These are phyloP conservation scores for Phytophthora multivora DNA, from an alignment of 352 stramenopile species.

Conservation along the genomic window DNA sequence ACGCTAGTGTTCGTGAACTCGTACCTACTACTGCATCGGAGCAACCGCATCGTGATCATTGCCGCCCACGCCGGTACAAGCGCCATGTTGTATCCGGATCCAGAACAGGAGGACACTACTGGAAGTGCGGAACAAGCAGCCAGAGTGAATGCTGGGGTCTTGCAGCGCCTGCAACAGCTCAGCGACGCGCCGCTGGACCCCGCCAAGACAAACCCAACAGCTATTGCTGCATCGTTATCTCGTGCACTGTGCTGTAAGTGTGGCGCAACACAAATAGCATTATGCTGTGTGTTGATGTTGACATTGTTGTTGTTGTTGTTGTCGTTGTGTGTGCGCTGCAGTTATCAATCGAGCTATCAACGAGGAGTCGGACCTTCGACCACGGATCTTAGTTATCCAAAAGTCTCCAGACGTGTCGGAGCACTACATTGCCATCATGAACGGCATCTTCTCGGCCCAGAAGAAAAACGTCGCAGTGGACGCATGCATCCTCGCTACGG, in stretches of 20 bases:
- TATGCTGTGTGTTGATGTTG: background rate
- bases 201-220: slow-evolving; percentile 62
- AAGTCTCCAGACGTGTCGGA: slow-evolving; percentile 83
- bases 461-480: slow-evolving; percentile 87
- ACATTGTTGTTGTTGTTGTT: slow-evolving; percentile 1
- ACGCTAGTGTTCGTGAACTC: slow-evolving; percentile 87
- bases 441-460: slow-evolving; percentile 89
- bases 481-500: slow-evolving; percentile 70
- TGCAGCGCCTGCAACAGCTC: slow-evolving; percentile 69
- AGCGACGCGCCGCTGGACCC: slow-evolving; percentile 52
- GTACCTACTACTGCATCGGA: slow-evolving; percentile 86
- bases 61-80: slow-evolving; percentile 73
- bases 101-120: slow-evolving; percentile 64
- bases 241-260: slow-evolving; percentile 79
- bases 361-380: slow-evolving; percentile 72
- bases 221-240: slow-evolving; percentile 81
- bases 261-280: background rate
- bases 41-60: slow-evolving; percentile 86
- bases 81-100: slow-evolving; percentile 80
- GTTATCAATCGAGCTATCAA: slow-evolving; percentile 88
- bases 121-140: slow-evolving; percentile 72
- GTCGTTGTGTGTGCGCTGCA: slow-evolving; percentile 32
- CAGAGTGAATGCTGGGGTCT: slow-evolving; percentile 74
- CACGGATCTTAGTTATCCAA: slow-evolving; percentile 86
- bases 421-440: slow-evolving; percentile 92